A percentile compares a stretch with the other conserved stretches of the same genome.
Evolutionary conservation across 768 basidiomycete genomes (phyloP).

Genomic region (Lentinula boryana): DNA sequence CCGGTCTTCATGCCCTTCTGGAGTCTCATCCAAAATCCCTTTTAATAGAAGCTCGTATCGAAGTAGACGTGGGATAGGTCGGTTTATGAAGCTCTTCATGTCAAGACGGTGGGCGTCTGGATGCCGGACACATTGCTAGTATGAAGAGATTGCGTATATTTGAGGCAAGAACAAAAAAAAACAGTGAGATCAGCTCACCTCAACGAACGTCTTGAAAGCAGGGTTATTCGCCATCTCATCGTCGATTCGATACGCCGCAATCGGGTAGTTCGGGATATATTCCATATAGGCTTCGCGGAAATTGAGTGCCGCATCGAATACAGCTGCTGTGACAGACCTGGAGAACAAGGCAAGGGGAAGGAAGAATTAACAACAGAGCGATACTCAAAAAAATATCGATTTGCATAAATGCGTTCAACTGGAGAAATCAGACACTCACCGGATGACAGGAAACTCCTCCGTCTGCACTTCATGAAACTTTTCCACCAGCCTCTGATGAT

Average conservation of each 20-base stretch:
- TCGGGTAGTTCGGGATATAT: constrained; percentile 90
- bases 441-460: constrained; percentile 64
- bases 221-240: constrained; percentile 82
- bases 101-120: constrained; percentile 74
- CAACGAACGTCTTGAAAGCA: constrained; percentile 76
- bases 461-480: constrained; percentile 82
- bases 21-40: constrained; percentile 64
- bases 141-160: too few species aligned
- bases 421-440: too few species aligned
- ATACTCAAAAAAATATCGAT: too few species aligned
- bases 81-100: constrained; percentile 90
- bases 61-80: constrained; percentile 84
- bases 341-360: constrained; percentile 7
- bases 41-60: constrained; percentile 86
- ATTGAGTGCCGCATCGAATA: constrained; percentile 86
- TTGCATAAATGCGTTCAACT: too few species aligned
- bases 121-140: constrained; percentile 35
- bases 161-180: too few species aligned
- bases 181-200: constrained; percentile 26
- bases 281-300: constrained; percentile 92
- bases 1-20: constrained; percentile 70
- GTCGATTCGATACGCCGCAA: constrained; percentile 82
- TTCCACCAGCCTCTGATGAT: constrained; percentile 74
- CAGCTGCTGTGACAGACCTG: constrained; percentile 60
- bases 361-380: too few species aligned